These are phyloP conservation scores for Cryptosporidium sp. DNA, from an alignment of 169 alveolate genomes.

Conservation along the genomic window DNA sequence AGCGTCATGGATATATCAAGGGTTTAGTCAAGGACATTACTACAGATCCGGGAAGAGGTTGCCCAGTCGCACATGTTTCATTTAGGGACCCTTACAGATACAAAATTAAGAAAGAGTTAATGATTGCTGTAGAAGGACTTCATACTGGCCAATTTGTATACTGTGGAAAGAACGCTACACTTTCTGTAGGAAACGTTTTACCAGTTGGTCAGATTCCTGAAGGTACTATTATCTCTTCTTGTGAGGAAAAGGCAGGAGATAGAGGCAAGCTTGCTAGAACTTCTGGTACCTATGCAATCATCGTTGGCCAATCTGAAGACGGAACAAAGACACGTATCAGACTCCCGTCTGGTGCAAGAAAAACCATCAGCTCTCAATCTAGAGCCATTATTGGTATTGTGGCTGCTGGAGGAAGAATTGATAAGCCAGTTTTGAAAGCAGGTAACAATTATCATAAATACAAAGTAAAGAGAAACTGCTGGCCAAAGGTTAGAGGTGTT, in stretches of 20 bases:
- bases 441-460: conserved; percentile 98
- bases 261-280: conserved; percentile 98
- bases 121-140: conserved; percentile 99
- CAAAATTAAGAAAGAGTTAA: conserved; percentile 93
- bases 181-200: conserved; percentile 96
- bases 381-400: conserved; percentile 98
- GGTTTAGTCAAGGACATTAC: conserved; percentile 97
- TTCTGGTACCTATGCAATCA: conserved; percentile 96
- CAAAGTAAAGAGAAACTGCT: conserved; percentile 98
- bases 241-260: conserved; percentile 97
- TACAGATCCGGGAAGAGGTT: conserved; percentile 99
- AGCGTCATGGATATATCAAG: conserved; percentile 91
- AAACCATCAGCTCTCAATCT: conserved; percentile 89
- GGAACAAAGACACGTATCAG: conserved; percentile 96
- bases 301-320: conserved; percentile 93
- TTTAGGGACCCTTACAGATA: conserved; percentile 98
- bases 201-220: conserved; percentile 98
- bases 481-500: conserved; percentile 99
- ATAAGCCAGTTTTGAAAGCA: conserved; percentile 99
- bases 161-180: conserved; percentile 96
- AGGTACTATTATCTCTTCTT: conserved; percentile 96
- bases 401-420: conserved; percentile 99
- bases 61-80: conserved; percentile 95
- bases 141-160: conserved; percentile 98
- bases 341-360: conserved; percentile 98